Conservation (phyloP, 2,329 filamentous ascomycete genomes). For the Curvularia hawaiiensis region DNA sequence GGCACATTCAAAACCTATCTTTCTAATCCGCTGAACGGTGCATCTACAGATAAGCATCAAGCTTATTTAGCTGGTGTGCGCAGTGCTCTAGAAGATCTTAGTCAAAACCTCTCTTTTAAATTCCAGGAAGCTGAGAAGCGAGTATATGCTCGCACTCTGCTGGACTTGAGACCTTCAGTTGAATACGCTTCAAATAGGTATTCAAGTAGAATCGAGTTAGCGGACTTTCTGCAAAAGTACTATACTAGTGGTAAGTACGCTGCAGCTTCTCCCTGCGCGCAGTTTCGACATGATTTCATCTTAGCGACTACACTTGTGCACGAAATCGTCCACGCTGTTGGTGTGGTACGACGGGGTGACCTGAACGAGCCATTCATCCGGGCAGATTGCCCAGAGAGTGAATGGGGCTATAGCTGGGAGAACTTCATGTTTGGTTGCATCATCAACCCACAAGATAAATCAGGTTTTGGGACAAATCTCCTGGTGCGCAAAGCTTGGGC, state of each 20-base stretch:
- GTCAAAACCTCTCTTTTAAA: constrained; percentile 29
- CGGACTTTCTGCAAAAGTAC: constrained; percentile 25
- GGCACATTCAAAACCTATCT: constrained; percentile 25
- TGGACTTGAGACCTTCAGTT: background rate
- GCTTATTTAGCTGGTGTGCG: constrained; percentile 26
- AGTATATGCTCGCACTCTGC: constrained; percentile 32
- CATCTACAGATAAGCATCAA: constrained; percentile 16
- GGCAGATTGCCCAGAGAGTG: constrained; percentile 31
- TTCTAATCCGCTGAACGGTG: constrained; percentile 25
- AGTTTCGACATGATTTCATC: constrained; percentile 44
- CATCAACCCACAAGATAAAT: constrained; percentile 38
- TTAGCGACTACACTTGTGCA: constrained; percentile 40
- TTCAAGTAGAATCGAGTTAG: constrained; percentile 31
- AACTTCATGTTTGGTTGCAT: constrained; percentile 43
- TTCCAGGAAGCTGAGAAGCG: constrained; percentile 21
- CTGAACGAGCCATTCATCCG: constrained; percentile 34
- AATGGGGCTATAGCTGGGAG: constrained; percentile 47
- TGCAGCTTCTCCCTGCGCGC: constrained; percentile 30
- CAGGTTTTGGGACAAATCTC: constrained; percentile 22
- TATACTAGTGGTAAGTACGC: constrained; percentile 29
- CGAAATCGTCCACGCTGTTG: constrained; percentile 43
- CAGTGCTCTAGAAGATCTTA: constrained; percentile 34
- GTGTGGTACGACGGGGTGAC: constrained; percentile 39
- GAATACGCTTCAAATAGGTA: background rate
- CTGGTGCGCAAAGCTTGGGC: constrained; percentile 41